phyloP scores from a whole-genome alignment of 208 protist species.

The Leishmania gerbilli region DNA sequence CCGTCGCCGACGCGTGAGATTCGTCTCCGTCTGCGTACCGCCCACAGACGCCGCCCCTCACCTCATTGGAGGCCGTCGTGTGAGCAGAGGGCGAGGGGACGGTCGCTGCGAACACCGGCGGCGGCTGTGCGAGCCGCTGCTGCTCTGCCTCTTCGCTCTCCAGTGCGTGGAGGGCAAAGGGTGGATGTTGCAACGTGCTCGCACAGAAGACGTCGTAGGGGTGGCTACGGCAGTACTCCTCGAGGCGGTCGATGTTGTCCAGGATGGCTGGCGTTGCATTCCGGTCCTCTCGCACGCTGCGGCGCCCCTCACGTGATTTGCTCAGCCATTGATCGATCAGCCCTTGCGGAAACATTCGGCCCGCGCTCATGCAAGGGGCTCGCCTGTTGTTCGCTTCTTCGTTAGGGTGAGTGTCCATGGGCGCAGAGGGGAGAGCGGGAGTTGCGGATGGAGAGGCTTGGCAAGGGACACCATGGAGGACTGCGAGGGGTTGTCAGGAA shows the following conservation, averaged over 20 bases:
- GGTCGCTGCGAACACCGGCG: constrained; percentile 7
- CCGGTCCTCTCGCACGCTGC: constrained; percentile 49
- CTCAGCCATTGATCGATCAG: constrained; percentile 73
- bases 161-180: constrained; percentile 34
- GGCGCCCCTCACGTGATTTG: constrained; percentile 59
- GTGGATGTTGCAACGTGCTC: constrained; percentile 36
- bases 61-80: too few relatives aligned
- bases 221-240: constrained; percentile 53
- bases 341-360: constrained; percentile 19
- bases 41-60: constrained; percentile 11
- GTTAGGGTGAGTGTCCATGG: background rate
- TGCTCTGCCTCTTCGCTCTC: constrained; percentile 13
- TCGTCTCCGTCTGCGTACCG: constrained; percentile 20
- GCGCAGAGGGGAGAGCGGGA: background rate
- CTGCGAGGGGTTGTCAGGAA: background rate
- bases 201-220: constrained; percentile 66
- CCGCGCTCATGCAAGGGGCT: background rate
- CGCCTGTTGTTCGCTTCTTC: background rate
- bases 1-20: background rate
- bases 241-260: constrained; percentile 58
- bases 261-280: constrained; percentile 43
- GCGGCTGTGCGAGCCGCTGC: constrained; percentile 18
- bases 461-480: background rate
- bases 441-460: background rate
- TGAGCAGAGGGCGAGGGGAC: background rate